A percentile compares a stretch with the other conserved stretches of the same genome.
Conservation (phyloP, 2,329 filamentous ascomycete genomes). For the Penicillium sp. region DNA sequence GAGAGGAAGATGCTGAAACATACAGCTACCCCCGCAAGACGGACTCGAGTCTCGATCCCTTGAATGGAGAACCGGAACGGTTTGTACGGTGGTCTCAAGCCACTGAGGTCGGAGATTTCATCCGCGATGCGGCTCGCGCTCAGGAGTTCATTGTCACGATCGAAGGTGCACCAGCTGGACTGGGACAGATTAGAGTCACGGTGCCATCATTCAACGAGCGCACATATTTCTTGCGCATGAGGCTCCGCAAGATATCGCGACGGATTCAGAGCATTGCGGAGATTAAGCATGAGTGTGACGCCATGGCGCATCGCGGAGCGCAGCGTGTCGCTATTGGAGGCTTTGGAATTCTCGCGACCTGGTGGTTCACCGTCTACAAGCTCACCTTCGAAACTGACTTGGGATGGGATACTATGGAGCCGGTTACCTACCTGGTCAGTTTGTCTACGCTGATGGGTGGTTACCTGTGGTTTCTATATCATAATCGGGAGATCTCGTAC, state of each 20-base stretch:
- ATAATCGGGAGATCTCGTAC: constrained; percentile 87
- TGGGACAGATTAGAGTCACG: constrained; percentile 70
- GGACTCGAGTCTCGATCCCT: constrained; percentile 21
- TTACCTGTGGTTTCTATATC: constrained; percentile 92
- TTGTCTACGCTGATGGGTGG: constrained; percentile 83
- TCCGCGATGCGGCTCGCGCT: constrained; percentile 81
- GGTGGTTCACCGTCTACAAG: constrained; percentile 81
- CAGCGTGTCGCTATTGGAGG: constrained; percentile 80
- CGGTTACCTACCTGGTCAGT: constrained; percentile 86
- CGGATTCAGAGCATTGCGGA: constrained; percentile 70
- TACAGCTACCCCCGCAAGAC: constrained; percentile 69
- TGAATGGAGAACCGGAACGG: constrained; percentile 41
- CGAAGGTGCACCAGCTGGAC: constrained; percentile 67
- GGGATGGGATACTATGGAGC: constrained; percentile 91
- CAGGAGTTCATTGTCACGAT: constrained; percentile 85
- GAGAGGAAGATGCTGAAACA: constrained; percentile 66
- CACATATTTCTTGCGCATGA: constrained; percentile 83
- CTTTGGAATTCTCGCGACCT: constrained; percentile 71
- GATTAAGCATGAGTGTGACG: constrained; percentile 81
- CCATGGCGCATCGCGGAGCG: constrained; percentile 73
- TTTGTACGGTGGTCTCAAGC: constrained; percentile 88
- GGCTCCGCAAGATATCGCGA: constrained; percentile 71
- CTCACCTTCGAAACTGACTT: constrained; percentile 71
- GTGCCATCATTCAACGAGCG: constrained; percentile 88
- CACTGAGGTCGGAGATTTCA: constrained; percentile 92